A percentile compares a stretch with the other conserved stretches of the same genome.
phyloP scores from a whole-genome alignment of 2,329 filamentous ascomycete species.

The Diaporthe longicolla region DNA sequence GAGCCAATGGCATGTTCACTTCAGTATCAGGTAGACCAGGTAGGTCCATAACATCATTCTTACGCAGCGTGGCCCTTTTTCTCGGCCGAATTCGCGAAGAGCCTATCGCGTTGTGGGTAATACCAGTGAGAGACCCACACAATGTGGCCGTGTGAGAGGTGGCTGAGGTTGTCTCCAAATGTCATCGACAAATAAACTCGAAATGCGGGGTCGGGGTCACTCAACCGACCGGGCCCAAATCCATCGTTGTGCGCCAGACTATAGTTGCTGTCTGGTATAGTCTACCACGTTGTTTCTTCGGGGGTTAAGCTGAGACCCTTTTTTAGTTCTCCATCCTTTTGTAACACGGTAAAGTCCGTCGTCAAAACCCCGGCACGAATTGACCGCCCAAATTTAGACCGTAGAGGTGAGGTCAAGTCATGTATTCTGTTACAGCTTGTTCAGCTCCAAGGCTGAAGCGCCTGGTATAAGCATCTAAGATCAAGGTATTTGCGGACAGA shows the following conservation, averaged over 20 bases:
- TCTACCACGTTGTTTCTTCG: neutral
- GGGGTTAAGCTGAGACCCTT: neutral
- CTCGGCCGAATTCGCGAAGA: neutral
- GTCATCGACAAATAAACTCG: neutral
- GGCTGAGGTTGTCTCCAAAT: neutral
- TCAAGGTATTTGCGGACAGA: neutral
- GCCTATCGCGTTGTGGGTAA: neutral
- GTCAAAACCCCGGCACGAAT: neutral
- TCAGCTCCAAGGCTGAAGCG: neutral
- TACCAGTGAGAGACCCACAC: neutral
- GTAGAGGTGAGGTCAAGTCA: constrained; percentile 2
- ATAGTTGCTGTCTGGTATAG: neutral
- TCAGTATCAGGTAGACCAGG: neutral
- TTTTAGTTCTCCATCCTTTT: neutral
- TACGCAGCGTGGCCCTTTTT: neutral
- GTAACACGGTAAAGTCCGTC: constrained; percentile 25
- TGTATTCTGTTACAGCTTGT: constrained; percentile 2
- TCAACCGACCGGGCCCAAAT: neutral
- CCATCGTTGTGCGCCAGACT: neutral
- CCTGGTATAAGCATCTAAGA: neutral
- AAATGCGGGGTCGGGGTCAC: neutral
- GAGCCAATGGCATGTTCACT: neutral
- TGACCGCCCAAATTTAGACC: constrained; percentile 10
- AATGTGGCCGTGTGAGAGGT: neutral
- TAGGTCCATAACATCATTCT: neutral